Conservation (phyloP, 2,329 filamentous ascomycete genomes). For the Reticulascus tulasneorum region DNA sequence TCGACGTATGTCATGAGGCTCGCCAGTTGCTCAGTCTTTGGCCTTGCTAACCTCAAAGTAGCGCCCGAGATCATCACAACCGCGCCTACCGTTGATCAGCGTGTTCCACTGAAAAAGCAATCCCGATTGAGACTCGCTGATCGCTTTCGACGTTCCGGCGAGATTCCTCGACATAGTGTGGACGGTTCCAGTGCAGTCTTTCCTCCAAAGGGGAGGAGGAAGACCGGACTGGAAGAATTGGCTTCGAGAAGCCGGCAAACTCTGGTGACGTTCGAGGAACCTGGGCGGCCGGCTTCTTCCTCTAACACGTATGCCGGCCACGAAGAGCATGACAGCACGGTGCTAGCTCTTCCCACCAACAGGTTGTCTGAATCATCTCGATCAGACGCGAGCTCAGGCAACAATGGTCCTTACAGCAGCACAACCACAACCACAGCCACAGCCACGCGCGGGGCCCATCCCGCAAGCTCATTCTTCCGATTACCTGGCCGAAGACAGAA, state of each 20-base stretch:
- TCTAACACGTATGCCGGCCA: constrained; percentile 31
- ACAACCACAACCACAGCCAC: constrained; percentile 60
- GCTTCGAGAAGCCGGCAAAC: constrained; percentile 24
- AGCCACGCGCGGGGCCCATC: constrained; percentile 41
- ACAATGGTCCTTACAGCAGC: constrained; percentile 59
- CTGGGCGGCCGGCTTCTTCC: constrained; percentile 39
- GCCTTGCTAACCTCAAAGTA: constrained; percentile 23
- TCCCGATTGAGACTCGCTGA: constrained; percentile 52
- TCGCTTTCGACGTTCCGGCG: constrained; percentile 49
- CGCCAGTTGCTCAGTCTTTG: neutral
- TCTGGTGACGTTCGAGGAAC: constrained; percentile 52
- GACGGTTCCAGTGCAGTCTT: constrained; percentile 13
- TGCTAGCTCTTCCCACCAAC: constrained; percentile 4
- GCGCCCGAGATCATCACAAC: constrained; percentile 83
- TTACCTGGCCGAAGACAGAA: constrained; percentile 74
- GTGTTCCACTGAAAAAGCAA: constrained; percentile 48
- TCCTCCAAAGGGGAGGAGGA: constrained; percentile 35
- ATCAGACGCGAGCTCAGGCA: constrained; percentile 78
- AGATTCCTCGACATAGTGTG: constrained; percentile 33
- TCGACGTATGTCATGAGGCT: constrained; percentile 46
- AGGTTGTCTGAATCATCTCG: constrained; percentile 67
- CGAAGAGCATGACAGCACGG: constrained; percentile 4
- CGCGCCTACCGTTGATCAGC: constrained; percentile 69
- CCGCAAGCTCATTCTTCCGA: constrained; percentile 73
- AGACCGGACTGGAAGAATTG: constrained; percentile 21